Base-by-base conservation (phyloP, 164 flowering plant species). In the Kingdonia uniflora region DNA sequence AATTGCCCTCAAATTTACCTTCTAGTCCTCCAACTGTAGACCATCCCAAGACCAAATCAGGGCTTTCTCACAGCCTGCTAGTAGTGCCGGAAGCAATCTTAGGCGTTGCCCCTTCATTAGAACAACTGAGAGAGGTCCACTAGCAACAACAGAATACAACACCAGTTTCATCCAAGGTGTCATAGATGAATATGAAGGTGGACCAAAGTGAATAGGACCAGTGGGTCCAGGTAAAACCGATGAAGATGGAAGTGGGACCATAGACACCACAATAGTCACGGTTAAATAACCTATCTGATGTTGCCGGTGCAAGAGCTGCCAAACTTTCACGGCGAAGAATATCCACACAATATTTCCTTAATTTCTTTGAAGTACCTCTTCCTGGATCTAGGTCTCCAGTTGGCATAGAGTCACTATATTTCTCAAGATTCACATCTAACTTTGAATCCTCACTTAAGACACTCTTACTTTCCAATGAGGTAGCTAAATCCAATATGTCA, bases 11-110 rank as follows among this genome's bases (percentile, higher is more conserved):
- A 74, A 78, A 80, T 71, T 84, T 92, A 43, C 91, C 84, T 47
- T 96, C 99, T 63, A 92, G 67, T 14, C 97, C 99, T 62, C 95
- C 98, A 57, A 82, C 46, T 5, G 85, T 64, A 41, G 95, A 85
- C 91, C 87, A 80, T 92, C 99, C 99, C 99, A 92, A 45, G 96
- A 82, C 97, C 99, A 92, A 58, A 92, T 66, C 25, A 88, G 77
- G 37, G 99, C 99, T 72, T 86, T 92, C 61, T 81, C 84, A 71
- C 96, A 92, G 46, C 87, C 91, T 65, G 95, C 87, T 68, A 92
- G 66, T 35, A 96, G 99, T 40, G 86, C 95, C 65, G 99, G 99
- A 70, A 92, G 97, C 65, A 82, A 57, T 26, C 99, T 81, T 45
- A 92, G 55, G 65, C 84, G 81, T 48, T 92, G 97, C 20, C 99